phyloP scores from a whole-genome alignment of 495 filamentous ascomycete genomes.

The Trichoderma parareesei region DNA sequence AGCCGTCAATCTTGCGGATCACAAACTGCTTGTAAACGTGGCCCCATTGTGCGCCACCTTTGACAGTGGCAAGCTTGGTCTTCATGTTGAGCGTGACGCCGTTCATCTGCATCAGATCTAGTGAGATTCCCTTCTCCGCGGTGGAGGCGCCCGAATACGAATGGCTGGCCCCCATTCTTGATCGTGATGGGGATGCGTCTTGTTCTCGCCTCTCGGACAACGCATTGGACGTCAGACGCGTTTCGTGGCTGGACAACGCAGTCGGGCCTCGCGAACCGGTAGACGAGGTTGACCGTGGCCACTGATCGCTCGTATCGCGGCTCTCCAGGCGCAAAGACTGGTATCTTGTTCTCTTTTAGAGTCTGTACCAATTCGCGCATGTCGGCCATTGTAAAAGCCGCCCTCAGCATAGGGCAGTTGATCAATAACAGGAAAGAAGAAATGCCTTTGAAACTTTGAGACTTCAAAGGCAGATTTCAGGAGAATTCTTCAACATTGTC shows the following conservation, averaged over 20 bases:
- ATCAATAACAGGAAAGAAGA: no score
- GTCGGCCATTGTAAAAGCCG: no score
- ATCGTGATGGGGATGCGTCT: slow-evolving; percentile 17
- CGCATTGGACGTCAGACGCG: slow-evolving; percentile 11
- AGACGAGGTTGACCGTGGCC: slow-evolving; percentile 19
- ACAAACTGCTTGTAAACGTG: slow-evolving; percentile 35
- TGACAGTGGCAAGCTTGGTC: slow-evolving; percentile 26
- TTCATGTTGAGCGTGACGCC: slow-evolving; percentile 14
- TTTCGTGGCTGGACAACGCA: slow-evolving; percentile 20
- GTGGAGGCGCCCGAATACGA: slow-evolving; percentile 19
- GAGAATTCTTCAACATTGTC: no score
- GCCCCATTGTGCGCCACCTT: slow-evolving; percentile 36
- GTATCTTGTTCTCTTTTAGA: background rate
- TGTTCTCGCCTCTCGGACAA: slow-evolving; percentile 7
- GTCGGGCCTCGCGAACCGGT: slow-evolving; percentile 15
- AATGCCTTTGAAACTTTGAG: no score
- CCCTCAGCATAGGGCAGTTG: no score
- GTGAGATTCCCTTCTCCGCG: slow-evolving; percentile 15
- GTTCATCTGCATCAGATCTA: slow-evolving; percentile 17
- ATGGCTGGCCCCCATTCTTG: slow-evolving; percentile 16
- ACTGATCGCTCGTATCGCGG: slow-evolving; percentile 16
- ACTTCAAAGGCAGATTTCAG: no score
- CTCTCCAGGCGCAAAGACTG: slow-evolving; percentile 1
- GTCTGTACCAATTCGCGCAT: no score
- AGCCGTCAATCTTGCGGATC: slow-evolving; percentile 26